phyloP scores from a whole-genome alignment of 768 basidiomycete genomes.

The Tricholoma matsutake region DNA sequence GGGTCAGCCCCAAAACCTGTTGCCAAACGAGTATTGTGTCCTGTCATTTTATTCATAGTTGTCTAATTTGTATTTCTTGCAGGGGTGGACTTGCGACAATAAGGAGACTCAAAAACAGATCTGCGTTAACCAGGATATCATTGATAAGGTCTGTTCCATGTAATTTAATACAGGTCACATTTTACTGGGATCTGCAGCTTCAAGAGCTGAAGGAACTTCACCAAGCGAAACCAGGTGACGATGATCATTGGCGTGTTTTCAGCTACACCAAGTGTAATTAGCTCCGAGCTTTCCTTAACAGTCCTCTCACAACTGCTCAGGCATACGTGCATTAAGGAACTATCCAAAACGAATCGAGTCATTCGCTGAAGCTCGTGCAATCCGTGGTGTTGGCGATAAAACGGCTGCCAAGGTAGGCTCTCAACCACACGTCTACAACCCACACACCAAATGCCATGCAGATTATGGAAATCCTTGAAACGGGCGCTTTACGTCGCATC shows the following conservation, averaged over 20 bases:
- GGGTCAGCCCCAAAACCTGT: slow-evolving; percentile 18
- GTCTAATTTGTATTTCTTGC: background rate
- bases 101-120: slow-evolving; percentile 31
- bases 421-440: background rate
- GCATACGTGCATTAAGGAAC: slow-evolving; percentile 53
- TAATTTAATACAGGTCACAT: background rate
- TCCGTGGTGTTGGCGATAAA: slow-evolving; percentile 68
- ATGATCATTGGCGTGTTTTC: slow-evolving; percentile 66
- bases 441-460: slow-evolving; percentile 23
- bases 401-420: slow-evolving; percentile 65
- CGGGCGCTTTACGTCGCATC: slow-evolving; percentile 69
- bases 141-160: slow-evolving; percentile 54
- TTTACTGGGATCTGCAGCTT: slow-evolving; percentile 41
- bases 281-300: background rate
- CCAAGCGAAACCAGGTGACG: slow-evolving; percentile 52
- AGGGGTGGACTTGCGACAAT: slow-evolving; percentile 71
- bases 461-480: slow-evolving; percentile 81
- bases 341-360: slow-evolving; percentile 58
- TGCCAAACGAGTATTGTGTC: slow-evolving; percentile 24
- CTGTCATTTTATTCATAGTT: background rate
- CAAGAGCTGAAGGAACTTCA: slow-evolving; percentile 65
- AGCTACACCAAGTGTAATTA: slow-evolving; percentile 65
- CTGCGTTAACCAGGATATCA: slow-evolving; percentile 68
- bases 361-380: slow-evolving; percentile 53
- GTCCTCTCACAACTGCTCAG: slow-evolving; percentile 30